Percentiles rank a stretch among this genome's conserved stretches.
Conservation (phyloP, 441 rosid species). For the Monsonia emarginata region DNA sequence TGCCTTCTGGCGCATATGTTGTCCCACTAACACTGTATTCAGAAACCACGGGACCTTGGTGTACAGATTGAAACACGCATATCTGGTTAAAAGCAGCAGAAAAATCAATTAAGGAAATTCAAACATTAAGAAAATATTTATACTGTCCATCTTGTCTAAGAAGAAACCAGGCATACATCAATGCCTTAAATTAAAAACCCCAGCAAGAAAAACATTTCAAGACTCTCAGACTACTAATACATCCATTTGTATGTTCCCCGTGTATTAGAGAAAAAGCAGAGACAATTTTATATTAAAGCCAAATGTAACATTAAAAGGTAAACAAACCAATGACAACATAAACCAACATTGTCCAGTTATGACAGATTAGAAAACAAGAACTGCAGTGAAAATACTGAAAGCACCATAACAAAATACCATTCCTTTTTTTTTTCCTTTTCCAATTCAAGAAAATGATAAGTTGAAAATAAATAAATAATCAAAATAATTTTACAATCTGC, state of each 20-base stretch:
- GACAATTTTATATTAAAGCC: not conserved
- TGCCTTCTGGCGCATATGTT: constrained; percentile 94
- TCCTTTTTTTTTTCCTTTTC: not conserved
- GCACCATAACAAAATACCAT: not conserved
- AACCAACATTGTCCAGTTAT: not conserved
- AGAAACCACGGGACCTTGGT: constrained; percentile 48
- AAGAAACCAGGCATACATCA: not conserved
- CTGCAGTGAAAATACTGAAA: not conserved
- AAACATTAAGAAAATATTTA: not conserved
- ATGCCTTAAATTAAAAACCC: not conserved
- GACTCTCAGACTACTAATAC: not conserved
- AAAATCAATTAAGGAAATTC: not conserved
- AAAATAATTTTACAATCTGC: not conserved
- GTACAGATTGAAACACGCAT: constrained; percentile 67
- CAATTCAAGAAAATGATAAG: not conserved
- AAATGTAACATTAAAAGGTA: not conserved
- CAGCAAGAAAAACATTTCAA: not conserved
- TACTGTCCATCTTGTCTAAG: not conserved
- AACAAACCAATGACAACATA: not conserved
- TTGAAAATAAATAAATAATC: not conserved
- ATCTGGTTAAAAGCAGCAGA: constrained; percentile 40
- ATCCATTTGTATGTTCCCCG: not conserved
- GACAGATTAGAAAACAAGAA: not conserved
- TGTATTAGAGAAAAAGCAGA: not conserved
- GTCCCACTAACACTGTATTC: constrained; percentile 87